Conservation (phyloP, 768 basidiomycete species). For the Trametes villosa region DNA sequence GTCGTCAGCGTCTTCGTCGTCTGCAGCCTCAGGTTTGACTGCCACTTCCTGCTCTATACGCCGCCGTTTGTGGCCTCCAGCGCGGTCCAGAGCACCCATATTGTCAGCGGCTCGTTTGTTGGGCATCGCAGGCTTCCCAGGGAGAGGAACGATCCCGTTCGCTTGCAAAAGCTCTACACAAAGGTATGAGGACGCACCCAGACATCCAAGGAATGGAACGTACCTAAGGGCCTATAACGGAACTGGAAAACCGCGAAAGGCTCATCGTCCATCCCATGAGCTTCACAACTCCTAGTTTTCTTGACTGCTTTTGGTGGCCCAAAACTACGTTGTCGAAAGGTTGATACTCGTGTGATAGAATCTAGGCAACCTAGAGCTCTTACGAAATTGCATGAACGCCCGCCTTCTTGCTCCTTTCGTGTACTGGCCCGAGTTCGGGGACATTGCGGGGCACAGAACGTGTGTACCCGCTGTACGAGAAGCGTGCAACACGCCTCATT, state of each 20-base stretch:
- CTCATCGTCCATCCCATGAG: neutral
- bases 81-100: neutral
- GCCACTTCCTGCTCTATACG: neutral
- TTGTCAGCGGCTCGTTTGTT: neutral
- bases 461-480: too few relatives aligned
- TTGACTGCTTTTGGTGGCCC: too few relatives aligned
- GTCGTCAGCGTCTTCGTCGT: neutral
- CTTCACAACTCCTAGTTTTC: too few relatives aligned
- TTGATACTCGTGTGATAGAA: too few relatives aligned
- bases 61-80: neutral
- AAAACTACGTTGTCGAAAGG: too few relatives aligned
- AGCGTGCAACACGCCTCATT: neutral
- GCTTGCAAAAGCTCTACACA: neutral
- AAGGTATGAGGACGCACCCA: neutral
- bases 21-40: neutral
- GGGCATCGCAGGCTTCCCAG: neutral
- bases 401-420: slow-evolving; percentile 23
- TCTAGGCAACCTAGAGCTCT: too few relatives aligned
- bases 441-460: neutral
- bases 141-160: neutral
- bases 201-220: neutral
- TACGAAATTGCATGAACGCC: slow-evolving; percentile 18
- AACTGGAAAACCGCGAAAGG: slow-evolving; percentile 17
- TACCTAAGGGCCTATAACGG: slow-evolving; percentile 17
- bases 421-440: neutral